These are phyloP conservation scores for Gloeophyllum trabeum DNA, from an alignment of 768 basidiomycete genomes.

Conservation along the genomic window DNA sequence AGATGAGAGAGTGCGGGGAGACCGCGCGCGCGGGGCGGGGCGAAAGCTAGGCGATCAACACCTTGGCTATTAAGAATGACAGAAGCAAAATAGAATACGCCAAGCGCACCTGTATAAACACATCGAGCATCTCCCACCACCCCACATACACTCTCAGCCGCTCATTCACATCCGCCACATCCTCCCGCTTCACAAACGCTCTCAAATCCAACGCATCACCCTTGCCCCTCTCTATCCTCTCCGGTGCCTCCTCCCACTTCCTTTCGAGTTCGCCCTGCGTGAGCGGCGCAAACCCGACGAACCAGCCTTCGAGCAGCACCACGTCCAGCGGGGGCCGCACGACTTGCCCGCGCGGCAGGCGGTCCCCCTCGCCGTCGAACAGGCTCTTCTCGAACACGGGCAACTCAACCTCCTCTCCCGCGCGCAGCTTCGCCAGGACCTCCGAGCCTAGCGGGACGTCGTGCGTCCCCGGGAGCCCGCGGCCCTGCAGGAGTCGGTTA, in stretches of 20 bases:
- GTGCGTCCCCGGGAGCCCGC: constrained; percentile 93
- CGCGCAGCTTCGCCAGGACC: constrained; percentile 38
- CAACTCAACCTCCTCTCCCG: constrained; percentile 37
- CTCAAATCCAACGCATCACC: constrained; percentile 25
- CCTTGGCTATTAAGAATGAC: not conserved
- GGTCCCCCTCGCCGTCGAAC: constrained; percentile 76
- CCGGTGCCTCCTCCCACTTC: constrained; percentile 35
- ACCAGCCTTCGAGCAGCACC: constrained; percentile 95
- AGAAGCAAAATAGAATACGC: constrained; percentile 1
- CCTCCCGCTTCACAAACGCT: constrained; percentile 30
- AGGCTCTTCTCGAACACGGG: constrained; percentile 87
- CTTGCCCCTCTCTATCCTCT: too few species aligned
- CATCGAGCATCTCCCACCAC: constrained; percentile 64
- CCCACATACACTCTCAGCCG: constrained; percentile 44
- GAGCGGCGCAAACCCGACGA: constrained; percentile 75
- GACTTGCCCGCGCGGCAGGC: constrained; percentile 34
- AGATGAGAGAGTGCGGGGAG: constrained; percentile 43
- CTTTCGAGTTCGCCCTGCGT: constrained; percentile 33
- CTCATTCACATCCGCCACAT: constrained; percentile 55
- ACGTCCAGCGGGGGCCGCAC: constrained; percentile 56
- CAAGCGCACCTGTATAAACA: constrained; percentile 60
- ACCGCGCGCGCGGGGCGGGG: not conserved
- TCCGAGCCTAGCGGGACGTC: constrained; percentile 57
- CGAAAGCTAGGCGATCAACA: constrained; percentile 11
- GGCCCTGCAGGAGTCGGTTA: constrained; percentile 64